Base-by-base conservation (phyloP, 805 yeast species). In the Cyberlindnera xylosilytica region DNA sequence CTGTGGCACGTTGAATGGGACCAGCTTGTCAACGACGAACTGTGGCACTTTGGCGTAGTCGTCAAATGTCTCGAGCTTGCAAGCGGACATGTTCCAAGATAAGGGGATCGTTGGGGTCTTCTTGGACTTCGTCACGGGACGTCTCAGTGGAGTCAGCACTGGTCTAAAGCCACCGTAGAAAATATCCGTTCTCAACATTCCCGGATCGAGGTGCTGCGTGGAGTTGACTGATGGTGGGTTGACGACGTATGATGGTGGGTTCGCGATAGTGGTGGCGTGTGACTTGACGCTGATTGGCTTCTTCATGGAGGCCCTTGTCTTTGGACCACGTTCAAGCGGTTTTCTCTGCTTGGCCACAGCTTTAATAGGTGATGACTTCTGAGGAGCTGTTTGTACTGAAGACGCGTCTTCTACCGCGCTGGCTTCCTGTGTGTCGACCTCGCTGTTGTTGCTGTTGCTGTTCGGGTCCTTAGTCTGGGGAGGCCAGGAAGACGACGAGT, bases 101-200 rank as follows among this genome's bases (percentile, higher is more conserved):
- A 50, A 36, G 22, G 61, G 55, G 17, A 50, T 47, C 1, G 58
- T 49, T 38, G 55, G 51, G 17, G 49, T 45, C 26, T 43, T 50
- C 35, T 34, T 42, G 2, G 34, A 33, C 22, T 40, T 57, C 4
- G 50, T 37, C 3, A 44, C 39, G 7, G 58, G 59, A 19, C 53
- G 47, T 35, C 44, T 46, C 5, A 57, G 39, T 15, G 61, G 61
- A 3, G 57, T 41, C 20, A 56, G 36, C 7, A 57, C 34, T 4
- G 61, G 61, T 51, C 58, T 54, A 36, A 37, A 56, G 11, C 60
- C 60, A 18, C 51, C 46, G 26, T 43, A 53, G 27, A 54, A 51
- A 12, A 55, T 46, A 20, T 56, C 61, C 4, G 36, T 37, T 35
- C 47, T 54, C n/a, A 56, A 33, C 7, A 43, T 23, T 30, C 44